Evolutionary conservation across 139 green algal species (phyloP).

Genomic region (Deuterostichococcus epilithicus): DNA sequence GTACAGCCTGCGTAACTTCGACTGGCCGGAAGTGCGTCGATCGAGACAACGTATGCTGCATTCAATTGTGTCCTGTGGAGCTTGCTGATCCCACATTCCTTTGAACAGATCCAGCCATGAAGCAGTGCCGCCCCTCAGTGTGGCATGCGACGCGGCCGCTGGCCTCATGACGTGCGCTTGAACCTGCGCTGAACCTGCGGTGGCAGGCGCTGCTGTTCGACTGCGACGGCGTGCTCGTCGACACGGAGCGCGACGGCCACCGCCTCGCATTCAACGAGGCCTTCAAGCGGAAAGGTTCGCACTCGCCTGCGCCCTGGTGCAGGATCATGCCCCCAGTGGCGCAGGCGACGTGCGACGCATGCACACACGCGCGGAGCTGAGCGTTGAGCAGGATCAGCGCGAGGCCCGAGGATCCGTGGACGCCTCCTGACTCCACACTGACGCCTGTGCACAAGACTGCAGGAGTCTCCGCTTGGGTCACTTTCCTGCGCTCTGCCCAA

Average conservation of each 20-base stretch:
- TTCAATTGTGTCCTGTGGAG: too few species aligned
- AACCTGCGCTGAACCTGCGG: background rate
- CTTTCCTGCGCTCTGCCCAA: background rate
- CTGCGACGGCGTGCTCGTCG: slow-evolving; percentile 92
- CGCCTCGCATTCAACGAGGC: slow-evolving; percentile 92
- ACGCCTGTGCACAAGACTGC: background rate
- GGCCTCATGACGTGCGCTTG: background rate
- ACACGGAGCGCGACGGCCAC: slow-evolving; percentile 92
- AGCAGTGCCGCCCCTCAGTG: too few species aligned
- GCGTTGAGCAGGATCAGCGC: background rate
- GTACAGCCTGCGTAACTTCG: slow-evolving; percentile 35
- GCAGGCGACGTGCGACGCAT: background rate
- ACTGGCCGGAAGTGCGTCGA: slow-evolving; percentile 21
- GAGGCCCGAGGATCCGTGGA: background rate
- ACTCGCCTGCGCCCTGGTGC: background rate
- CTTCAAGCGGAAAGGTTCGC: slow-evolving; percentile 77
- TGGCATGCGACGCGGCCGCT: too few species aligned
- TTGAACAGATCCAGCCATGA: too few species aligned
- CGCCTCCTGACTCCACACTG: background rate
- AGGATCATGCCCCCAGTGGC: background rate
- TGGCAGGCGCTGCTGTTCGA: slow-evolving; percentile 84
- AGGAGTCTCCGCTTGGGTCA: background rate
- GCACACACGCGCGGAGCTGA: background rate
- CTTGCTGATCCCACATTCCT: too few species aligned
- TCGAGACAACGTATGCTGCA: too few species aligned